A percentile compares a stretch with the other conserved stretches of the same genome.
phyloP scores from a whole-genome alignment of 2,329 filamentous ascomycete genomes.

The Grosmannia serpens region DNA sequence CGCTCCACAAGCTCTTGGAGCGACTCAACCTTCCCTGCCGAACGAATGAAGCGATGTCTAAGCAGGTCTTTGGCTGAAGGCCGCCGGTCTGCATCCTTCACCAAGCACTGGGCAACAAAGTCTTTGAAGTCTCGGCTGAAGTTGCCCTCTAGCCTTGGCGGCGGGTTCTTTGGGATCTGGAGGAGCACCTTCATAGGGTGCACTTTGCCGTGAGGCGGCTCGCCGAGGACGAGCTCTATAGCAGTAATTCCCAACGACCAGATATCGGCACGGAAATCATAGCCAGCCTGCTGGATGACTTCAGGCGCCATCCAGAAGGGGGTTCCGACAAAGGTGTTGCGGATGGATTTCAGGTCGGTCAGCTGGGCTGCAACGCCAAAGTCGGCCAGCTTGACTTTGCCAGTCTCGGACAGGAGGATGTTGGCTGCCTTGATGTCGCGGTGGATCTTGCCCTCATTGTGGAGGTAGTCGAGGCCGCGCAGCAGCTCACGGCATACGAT shows the following conservation, averaged over 20 bases:
- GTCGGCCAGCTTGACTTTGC: constrained; percentile 91
- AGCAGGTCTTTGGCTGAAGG: constrained; percentile 80
- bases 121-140: constrained; percentile 91
- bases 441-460: constrained; percentile 90
- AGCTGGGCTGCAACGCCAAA: constrained; percentile 95
- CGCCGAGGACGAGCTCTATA: constrained; percentile 78
- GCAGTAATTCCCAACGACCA: constrained; percentile 90
- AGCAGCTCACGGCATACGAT: constrained; percentile 90
- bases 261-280: constrained; percentile 84
- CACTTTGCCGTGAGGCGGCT: constrained; percentile 74
- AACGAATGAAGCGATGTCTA: constrained; percentile 77
- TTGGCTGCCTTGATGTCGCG: constrained; percentile 96
- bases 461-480: constrained; percentile 82
- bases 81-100: constrained; percentile 79
- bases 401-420: constrained; percentile 77
- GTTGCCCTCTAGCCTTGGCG: constrained; percentile 72
- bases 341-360: constrained; percentile 93
- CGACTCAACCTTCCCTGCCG: constrained; percentile 76
- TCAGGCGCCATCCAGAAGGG: constrained; percentile 97
- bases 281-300: constrained; percentile 76
- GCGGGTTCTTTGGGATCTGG: constrained; percentile 76
- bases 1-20: constrained; percentile 79
- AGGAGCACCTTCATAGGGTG: constrained; percentile 94
- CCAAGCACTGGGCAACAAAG: constrained; percentile 79
- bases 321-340: constrained; percentile 94